Base-by-base conservation (phyloP, 2,329 filamentous ascomycete genomes). In the Nemania serpens region DNA sequence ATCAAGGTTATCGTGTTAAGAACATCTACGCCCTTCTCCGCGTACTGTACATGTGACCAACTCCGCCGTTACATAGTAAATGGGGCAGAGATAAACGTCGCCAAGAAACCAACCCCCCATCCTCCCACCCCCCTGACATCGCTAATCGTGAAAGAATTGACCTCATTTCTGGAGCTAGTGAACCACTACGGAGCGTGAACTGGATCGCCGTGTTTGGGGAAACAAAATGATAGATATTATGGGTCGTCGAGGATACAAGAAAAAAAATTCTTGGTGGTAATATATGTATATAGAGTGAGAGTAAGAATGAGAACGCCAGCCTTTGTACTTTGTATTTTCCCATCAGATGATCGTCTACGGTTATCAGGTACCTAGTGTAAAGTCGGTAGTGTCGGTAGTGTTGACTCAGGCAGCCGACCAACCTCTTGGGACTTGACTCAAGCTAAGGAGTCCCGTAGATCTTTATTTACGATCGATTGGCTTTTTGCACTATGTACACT, bases 401-500 rank as follows among this genome's bases (percentile, higher is more conserved):
- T 60, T 36, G 36, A 37, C 29, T 54, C 54, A 55, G 49, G 53
- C 48, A 57, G 58, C 58, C 58, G 50, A 49, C 59, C 58, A 54
- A 49, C 59, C 59, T 58, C 59, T 49, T 62, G 59, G 59, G 54
- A 58, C 49, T 49, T 51, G 25, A 29, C 25, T 29, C 46, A 49
- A 58, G 49, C 54, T 50, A 58, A 42, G 55, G 45, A 53, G 29
- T 50, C 54, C 59, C 43, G 59, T 56, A 62, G 55, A 64, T 62
- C 62, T 59, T 50, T 62, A 62, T 59, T 59, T 62, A 57, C 59
- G 59, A 62, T 62, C 62, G 59, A 59, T 62, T 62, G 52, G 43
- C 50, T 45, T 53, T 55, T 29, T 53, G 41, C 17, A 12, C 36
- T 29, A 29, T 29, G 25, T 29, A 29, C 25, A 29, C 25, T 29